A percentile compares a stretch with the other conserved stretches of the same genome.
phyloP scores from a whole-genome alignment of 768 basidiomycete species.

The Amanita pseudoporphyria region DNA sequence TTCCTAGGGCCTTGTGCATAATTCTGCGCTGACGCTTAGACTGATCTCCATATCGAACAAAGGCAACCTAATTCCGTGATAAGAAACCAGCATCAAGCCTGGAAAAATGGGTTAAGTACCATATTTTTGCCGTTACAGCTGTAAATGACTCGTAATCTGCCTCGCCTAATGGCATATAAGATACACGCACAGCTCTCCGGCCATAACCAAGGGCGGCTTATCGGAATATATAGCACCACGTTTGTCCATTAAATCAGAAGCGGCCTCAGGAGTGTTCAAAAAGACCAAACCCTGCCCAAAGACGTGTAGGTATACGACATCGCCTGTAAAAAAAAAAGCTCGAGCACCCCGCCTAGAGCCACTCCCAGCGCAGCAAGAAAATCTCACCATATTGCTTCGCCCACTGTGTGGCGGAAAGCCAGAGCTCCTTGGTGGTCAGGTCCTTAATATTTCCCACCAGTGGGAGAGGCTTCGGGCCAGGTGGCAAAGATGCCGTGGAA shows the following conservation, averaged over 20 bases:
- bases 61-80: constrained; percentile 36
- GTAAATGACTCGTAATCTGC: constrained; percentile 12
- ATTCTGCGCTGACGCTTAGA: constrained; percentile 57
- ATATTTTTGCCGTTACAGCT: constrained; percentile 61
- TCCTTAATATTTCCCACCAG: constrained; percentile 57
- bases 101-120: constrained; percentile 19
- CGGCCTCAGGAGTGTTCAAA: constrained; percentile 49
- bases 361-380: not conserved
- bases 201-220: constrained; percentile 62
- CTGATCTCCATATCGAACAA: constrained; percentile 56
- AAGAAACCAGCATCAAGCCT: not conserved
- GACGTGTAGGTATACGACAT: constrained; percentile 54
- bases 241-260: constrained; percentile 58
- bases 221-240: constrained; percentile 67
- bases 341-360: constrained; percentile 4
- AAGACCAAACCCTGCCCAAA: constrained; percentile 62
- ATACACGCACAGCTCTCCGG: constrained; percentile 51
- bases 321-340: constrained; percentile 32
- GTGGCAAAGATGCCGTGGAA: constrained; percentile 38
- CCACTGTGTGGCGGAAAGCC: constrained; percentile 56
- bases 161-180: constrained; percentile 3
- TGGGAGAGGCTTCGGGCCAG: constrained; percentile 60
- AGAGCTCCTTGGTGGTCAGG: constrained; percentile 50
- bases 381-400: constrained; percentile 51
- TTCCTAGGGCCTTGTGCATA: constrained; percentile 54